These are phyloP conservation scores for Ogataea dorogensis DNA, from an alignment of 805 yeast genomes.

Conservation along the genomic window DNA sequence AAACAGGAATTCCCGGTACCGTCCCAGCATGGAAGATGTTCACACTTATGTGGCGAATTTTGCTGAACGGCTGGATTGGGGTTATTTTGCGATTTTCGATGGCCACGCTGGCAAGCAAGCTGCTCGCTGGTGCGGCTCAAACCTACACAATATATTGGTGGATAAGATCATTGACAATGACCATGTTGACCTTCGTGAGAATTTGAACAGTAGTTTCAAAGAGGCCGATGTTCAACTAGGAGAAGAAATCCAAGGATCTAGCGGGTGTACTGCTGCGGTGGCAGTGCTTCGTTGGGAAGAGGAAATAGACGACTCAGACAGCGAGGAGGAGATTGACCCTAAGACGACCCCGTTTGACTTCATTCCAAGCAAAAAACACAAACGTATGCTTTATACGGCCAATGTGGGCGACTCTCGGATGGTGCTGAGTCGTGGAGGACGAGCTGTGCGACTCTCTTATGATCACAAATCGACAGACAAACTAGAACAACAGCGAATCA, in stretches of 20 bases:
- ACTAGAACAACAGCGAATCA: conserved; percentile 72
- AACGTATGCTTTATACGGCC: conserved; percentile 83
- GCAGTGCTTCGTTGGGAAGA: conserved; percentile 86
- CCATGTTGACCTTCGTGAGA: conserved; percentile 56
- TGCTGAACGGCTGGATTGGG: conserved; percentile 90
- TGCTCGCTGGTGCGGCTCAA: conserved; percentile 92
- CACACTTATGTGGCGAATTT: conserved; percentile 91
- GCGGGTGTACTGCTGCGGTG: conserved; percentile 96
- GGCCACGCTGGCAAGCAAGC: conserved; percentile 96
- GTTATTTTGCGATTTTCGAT: conserved; percentile 92
- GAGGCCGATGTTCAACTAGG: conserved; percentile 72
- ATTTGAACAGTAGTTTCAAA: conserved; percentile 65
- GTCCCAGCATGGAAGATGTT: conserved; percentile 94
- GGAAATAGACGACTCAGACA: conserved; percentile 22
- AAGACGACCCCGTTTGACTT: conserved; percentile 42
- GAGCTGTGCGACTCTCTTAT: conserved; percentile 76
- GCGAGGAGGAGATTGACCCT: conserved; percentile 15
- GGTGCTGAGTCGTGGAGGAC: conserved; percentile 71
- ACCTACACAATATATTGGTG: conserved; percentile 69
- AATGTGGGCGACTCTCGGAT: conserved; percentile 94
- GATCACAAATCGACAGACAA: conserved; percentile 91
- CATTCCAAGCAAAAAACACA: conserved; percentile 48
- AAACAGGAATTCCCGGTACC: conserved; percentile 73
- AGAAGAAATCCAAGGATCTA: conserved; percentile 60
- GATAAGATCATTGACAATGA: conserved; percentile 49